Evolutionary conservation across 345 rosid species (phyloP), one percentile per base, ranked within the genome.

Genomic region (Tarenaya hassleriana): DNA sequence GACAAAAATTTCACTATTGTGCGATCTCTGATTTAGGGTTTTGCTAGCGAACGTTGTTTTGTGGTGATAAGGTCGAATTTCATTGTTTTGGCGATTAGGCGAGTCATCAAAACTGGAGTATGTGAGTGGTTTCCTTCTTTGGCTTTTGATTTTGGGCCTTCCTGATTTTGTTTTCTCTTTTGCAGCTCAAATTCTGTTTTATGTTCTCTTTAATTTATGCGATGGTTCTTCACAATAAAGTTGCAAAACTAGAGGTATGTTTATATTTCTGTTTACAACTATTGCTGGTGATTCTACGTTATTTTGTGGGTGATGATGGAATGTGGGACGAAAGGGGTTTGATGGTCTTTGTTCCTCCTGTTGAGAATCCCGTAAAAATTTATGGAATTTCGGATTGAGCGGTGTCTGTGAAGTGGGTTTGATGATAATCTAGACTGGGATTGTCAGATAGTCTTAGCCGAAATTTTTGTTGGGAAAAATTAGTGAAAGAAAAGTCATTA

Each of bases 231-330:
- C 72, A 50, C 17, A 64, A 59, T 43, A 61, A 70, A 67, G 77
- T 80, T 51, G 58, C 69, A 32, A 83, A 60, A 62, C 61, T 88
- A 58, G 77, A 85, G 95, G 97, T 87, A 72, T 16, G 66, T 52
- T 40, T 12, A 11, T 33, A 21, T 29, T 19, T 35, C 7, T 16
- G 12, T 11, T 29, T 14, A 34, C 12, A 21, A 21, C 10, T 37
- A n/a, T n/a, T n/a, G n/a, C n/a, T n/a, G n/a, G n/a, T n/a, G 7
- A 2, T 24, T 64, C 16, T 1, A 34, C 6, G 19, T 39, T 6
- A 11, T 24, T 12, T 7, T 48, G 13, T 24, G 24, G 1, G 45
- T 29, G 33, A 31, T 17, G n/a, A 34, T 18, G 20, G 6, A 53
- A 7, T 20, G 20, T 12, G 11, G 8, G 20, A 20, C 37, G 1